Evolutionary conservation across 23 red algal genomes (phyloP), one percentile per base, ranked within the genome.

Genomic region (Gracilariopsis chorda): DNA sequence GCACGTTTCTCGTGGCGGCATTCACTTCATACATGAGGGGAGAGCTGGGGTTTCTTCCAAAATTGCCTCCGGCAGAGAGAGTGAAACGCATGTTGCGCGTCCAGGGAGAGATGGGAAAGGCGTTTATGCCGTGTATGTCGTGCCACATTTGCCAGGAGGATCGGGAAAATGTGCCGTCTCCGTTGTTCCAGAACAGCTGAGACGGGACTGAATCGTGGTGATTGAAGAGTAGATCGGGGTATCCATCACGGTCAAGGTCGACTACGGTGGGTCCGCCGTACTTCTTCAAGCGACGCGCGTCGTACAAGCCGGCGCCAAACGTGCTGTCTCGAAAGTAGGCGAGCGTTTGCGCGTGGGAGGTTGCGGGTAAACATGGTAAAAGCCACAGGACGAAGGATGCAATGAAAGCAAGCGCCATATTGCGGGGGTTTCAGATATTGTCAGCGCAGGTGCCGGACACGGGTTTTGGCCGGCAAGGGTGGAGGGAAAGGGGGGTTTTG

Each of bases 241-340:
- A 78, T 7, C 73, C 73, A 42, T 78, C 73, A 17, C 73, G 47
- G 16, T 78, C 73, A 2, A 78, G 51, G 51, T 78, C 73, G 45
- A 56, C 73, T 34, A 78, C 73, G 51, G 47, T 53, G 20, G 73
- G 73, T 14, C 73, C 73, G 32, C 73, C 73, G 44, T 78, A 78
- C 30, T 78, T 78, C 25, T 70, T 70, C 11, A 70, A n/a, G 34
- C 35, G 32, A 70, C 63, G 63, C 1, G 63, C 5, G 35, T 70
- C 63, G 35, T 70, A 70, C 3, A 70, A 37, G 30, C 63, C 63
- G 33, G 34, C 30, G 1, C 35, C 63, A 1, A 7, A 33, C 14
- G 63, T 70, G 63, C 35, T 70, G 43, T 70, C 63, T 40, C 63
- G 63, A n/a, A 70, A 70, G 33, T 35, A 70, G 23, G 63, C 63